phyloP scores from a whole-genome alignment of 805 yeast genomes.

The Candida silvatica region DNA sequence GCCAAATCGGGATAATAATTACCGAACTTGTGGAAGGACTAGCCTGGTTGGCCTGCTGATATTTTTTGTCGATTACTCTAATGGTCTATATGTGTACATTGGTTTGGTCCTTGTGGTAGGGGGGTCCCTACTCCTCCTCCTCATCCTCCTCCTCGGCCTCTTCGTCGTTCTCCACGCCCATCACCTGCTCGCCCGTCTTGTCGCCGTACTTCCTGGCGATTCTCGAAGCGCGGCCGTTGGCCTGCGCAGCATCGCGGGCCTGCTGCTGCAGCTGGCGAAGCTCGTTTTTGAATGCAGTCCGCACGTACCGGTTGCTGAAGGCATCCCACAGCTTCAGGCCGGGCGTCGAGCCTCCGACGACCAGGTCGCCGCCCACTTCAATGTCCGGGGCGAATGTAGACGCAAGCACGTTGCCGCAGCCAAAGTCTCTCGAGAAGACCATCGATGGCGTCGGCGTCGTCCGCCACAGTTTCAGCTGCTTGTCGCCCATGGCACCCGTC shows the following conservation, averaged over 20 bases:
- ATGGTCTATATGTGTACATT: too few relatives aligned
- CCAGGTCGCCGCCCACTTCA: slow-evolving; percentile 72
- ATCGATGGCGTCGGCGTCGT: slow-evolving; percentile 60
- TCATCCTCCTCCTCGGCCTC: slow-evolving; percentile 33
- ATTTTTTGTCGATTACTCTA: too few relatives aligned
- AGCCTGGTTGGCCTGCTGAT: too few relatives aligned
- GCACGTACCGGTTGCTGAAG: slow-evolving; percentile 71
- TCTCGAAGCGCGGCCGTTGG: slow-evolving; percentile 57
- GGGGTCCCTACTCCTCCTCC: background rate
- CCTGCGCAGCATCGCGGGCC: slow-evolving; percentile 51
- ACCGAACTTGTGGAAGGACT: too few relatives aligned
- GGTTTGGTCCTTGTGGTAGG: too few relatives aligned
- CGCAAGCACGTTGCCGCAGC: slow-evolving; percentile 85
- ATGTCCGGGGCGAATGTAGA: slow-evolving; percentile 79
- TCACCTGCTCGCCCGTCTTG: slow-evolving; percentile 41
- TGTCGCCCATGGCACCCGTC: slow-evolving; percentile 90
- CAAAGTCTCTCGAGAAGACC: slow-evolving; percentile 87
- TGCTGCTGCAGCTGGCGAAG: slow-evolving; percentile 41
- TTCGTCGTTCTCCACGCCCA: slow-evolving; percentile 54
- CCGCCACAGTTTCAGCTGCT: slow-evolving; percentile 82
- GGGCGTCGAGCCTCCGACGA: slow-evolving; percentile 80
- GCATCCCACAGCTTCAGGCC: slow-evolving; percentile 90
- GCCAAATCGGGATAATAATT: too few relatives aligned
- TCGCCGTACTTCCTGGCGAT: slow-evolving; percentile 62
- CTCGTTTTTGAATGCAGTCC: slow-evolving; percentile 57